Percentiles rank a stretch among this genome's conserved stretches.
These are phyloP conservation scores for Mycena vulgaris DNA, from an alignment of 768 basidiomycete genomes.

Conservation along the genomic window DNA sequence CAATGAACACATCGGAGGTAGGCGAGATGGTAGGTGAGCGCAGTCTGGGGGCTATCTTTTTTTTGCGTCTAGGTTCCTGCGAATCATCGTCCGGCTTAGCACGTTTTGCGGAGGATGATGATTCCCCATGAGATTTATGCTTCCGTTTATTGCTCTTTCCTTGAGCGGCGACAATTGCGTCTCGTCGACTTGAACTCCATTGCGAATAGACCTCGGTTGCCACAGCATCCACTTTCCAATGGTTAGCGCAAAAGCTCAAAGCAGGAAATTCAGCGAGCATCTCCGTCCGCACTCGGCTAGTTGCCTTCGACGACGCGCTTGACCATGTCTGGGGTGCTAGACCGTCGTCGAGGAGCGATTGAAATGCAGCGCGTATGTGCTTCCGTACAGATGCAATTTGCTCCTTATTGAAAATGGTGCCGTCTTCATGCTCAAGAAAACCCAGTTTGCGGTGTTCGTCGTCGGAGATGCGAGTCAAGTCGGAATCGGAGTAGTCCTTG, in stretches of 20 bases:
- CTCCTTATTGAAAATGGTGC: background rate
- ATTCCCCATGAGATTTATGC: too few species aligned
- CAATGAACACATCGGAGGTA: too few species aligned
- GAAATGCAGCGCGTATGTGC: background rate
- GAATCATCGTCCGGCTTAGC: too few species aligned
- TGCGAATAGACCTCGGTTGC: conserved; percentile 3
- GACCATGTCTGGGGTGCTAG: background rate
- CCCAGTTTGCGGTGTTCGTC: background rate
- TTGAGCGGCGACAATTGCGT: too few species aligned
- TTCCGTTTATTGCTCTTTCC: too few species aligned
- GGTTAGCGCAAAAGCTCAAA: background rate
- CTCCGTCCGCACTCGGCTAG: background rate
- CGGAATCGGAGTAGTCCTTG: background rate
- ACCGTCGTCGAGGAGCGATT: background rate
- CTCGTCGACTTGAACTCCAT: too few species aligned
- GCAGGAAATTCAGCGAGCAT: background rate
- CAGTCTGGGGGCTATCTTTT: too few species aligned
- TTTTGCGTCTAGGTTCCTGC: too few species aligned
- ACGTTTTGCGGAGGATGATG: too few species aligned
- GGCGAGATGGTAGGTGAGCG: too few species aligned
- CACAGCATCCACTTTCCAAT: background rate
- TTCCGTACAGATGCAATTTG: background rate
- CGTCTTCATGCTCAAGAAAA: background rate
- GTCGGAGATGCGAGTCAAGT: background rate
- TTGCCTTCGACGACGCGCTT: background rate